These are phyloP conservation scores for Pythium phragmiticola DNA, from an alignment of 352 stramenopile genomes.

Conservation along the genomic window DNA sequence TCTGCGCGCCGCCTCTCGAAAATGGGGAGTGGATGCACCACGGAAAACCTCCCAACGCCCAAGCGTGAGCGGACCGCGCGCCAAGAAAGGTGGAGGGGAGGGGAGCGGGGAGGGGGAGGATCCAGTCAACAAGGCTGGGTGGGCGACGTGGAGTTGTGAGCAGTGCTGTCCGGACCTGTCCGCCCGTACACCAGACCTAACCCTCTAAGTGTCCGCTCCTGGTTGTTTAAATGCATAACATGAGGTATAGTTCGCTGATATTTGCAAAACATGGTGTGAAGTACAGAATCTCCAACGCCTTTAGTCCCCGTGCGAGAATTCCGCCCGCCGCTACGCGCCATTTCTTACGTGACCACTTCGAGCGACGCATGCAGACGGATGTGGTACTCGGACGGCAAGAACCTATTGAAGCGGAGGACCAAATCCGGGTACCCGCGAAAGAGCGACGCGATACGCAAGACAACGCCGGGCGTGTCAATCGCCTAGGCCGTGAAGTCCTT, in stretches of 20 bases:
- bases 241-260: slow-evolving; percentile 7
- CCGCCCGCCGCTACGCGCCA: no score
- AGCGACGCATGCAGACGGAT: slow-evolving; percentile 78
- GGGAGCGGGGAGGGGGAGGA: neutral
- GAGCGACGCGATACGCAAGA: slow-evolving; percentile 96
- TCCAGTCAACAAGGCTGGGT: neutral
- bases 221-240: neutral
- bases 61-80: neutral
- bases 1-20: slow-evolving; percentile 20
- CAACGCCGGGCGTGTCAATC: slow-evolving; percentile 99
- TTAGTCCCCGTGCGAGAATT: neutral
- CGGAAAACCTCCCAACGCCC: slow-evolving; percentile 6
- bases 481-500: slow-evolving; percentile 99
- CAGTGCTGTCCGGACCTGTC: slow-evolving; percentile 2
- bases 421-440: slow-evolving; percentile 98
- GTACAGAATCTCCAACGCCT: neutral
- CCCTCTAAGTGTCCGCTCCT: neutral
- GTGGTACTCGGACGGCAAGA: slow-evolving; percentile 93
- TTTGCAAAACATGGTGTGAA: slow-evolving; percentile 17
- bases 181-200: slow-evolving; percentile 16
- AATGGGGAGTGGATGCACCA: slow-evolving; percentile 24
- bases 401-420: slow-evolving; percentile 99
- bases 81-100: neutral
- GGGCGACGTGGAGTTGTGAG: slow-evolving; percentile 1
- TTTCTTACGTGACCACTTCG: slow-evolving; percentile 32